Evolutionary conservation across 2,329 filamentous ascomycete species (phyloP).

Genomic region (Sordariomycetes sp.): DNA sequence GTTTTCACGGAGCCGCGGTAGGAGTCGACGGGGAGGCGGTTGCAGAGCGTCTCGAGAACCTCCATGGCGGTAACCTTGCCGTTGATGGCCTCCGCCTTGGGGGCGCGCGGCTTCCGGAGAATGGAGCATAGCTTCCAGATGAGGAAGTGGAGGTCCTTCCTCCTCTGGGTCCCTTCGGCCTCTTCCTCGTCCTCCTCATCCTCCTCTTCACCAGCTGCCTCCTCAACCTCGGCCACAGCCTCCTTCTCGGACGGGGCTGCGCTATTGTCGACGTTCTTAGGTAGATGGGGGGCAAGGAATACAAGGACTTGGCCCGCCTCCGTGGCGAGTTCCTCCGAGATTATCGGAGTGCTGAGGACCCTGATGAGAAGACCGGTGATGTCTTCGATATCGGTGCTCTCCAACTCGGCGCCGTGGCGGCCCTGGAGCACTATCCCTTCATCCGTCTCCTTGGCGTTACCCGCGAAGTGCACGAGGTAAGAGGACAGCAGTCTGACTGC

Average conservation of each 20-base stretch:
- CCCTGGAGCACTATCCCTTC: constrained; percentile 49
- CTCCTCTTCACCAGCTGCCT: constrained; percentile 20
- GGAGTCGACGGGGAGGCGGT: constrained; percentile 41
- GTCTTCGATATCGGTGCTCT: constrained; percentile 47
- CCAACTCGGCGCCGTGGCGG: constrained; percentile 57
- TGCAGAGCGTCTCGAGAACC: constrained; percentile 57
- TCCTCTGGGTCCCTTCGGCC: constrained; percentile 11
- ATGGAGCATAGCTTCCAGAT: constrained; percentile 68
- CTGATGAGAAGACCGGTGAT: constrained; percentile 35
- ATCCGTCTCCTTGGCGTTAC: constrained; percentile 37
- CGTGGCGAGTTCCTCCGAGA: constrained; percentile 62
- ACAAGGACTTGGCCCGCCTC: constrained; percentile 72
- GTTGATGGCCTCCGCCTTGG: constrained; percentile 48
- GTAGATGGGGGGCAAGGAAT: constrained; percentile 56
- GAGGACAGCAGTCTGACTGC: constrained; percentile 60
- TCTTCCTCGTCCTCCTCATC: constrained; percentile 20
- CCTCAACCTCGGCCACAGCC: constrained; percentile 26
- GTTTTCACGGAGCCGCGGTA: constrained; percentile 50
- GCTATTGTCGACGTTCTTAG: constrained; percentile 13
- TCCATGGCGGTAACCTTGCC: constrained; percentile 66
- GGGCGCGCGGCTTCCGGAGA: constrained; percentile 60
- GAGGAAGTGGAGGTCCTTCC: constrained; percentile 49
- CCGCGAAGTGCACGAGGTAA: constrained; percentile 72
- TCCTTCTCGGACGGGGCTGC: constrained; percentile 30
- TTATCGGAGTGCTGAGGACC: constrained; percentile 44